Conservation (phyloP, 352 stramenopile species). For the Globisporangium carolinianum region DNA sequence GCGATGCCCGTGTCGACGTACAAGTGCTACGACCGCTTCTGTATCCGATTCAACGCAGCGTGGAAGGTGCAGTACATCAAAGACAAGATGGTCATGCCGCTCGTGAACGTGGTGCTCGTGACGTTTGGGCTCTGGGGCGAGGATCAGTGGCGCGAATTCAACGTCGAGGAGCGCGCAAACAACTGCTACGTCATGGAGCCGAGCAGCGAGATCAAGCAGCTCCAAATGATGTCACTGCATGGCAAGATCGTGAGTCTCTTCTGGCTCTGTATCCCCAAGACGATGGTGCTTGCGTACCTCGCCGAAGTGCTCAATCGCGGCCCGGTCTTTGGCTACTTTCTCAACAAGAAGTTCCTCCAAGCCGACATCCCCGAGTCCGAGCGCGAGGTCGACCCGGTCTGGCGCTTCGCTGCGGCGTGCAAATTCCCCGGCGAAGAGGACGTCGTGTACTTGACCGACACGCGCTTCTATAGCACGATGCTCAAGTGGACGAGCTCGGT, state of each 20-base stretch:
- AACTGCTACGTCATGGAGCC: constrained; percentile 52
- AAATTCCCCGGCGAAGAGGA: constrained; percentile 36
- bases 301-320: constrained; percentile 49
- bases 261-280: constrained; percentile 50
- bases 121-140: constrained; percentile 44
- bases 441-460: constrained; percentile 44
- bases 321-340: constrained; percentile 50
- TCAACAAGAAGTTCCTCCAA: constrained; percentile 55
- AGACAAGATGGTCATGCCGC: constrained; percentile 48
- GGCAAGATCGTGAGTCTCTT: constrained; percentile 59
- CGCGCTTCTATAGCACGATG: constrained; percentile 36
- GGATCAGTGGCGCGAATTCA: constrained; percentile 40
- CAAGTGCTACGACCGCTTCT: constrained; percentile 35
- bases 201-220: constrained; percentile 45
- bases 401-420: constrained; percentile 29
- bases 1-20: constrained; percentile 20
- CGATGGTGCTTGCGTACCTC: constrained; percentile 38
- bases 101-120: constrained; percentile 38
- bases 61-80: constrained; percentile 57
- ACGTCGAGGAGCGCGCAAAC: constrained; percentile 52
- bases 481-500: constrained; percentile 44
- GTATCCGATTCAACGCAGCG: constrained; percentile 43
- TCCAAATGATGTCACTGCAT: constrained; percentile 67
- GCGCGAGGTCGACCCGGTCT: constrained; percentile 39
- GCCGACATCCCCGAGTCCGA: constrained; percentile 50